Base-by-base conservation (phyloP, 305 asterid species). In the Stenogyne calaminthoides region DNA sequence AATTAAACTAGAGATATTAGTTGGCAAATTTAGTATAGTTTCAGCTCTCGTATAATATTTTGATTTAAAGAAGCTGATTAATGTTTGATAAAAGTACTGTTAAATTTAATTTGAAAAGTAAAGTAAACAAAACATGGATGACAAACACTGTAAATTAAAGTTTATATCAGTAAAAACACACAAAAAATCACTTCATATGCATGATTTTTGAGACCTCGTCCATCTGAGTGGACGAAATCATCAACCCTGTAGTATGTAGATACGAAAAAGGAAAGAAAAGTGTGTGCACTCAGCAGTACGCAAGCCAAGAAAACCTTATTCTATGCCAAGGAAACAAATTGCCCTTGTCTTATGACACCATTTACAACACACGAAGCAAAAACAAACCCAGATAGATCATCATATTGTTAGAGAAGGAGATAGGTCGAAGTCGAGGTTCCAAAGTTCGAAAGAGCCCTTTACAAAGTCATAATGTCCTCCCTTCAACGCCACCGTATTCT, bases 391-490 rank as follows among this genome's bases (percentile, higher is more conserved):
- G n/a, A n/a, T n/a, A n/a, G 29, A 25, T 25, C 25, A 22, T 25
- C 29, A 25, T 25, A 25, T 25, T 1, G 29, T 25, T 25, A 25
- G 14, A 39, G 87, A 63, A 27, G 93, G 87, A 7, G 86, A 68
- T 69, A 88, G 81, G 74, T 64, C 78, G 52, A 84, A 86, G 71
- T 90, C 90, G 39, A 91, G 86, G 84, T 78, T 80, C 98, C 98
- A 93, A 9, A 81, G 89, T 81, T 93, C 96, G 59, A 93, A 93
- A 2, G 85, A 63, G 8, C 95, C 93, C 10, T 85, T 82, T 7
- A 91, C 98, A 46, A 93, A 93, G 76, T 93, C 97, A 44, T 93
- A 93, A 82, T 93, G 95, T 67, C 88, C 98, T 10, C 98, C 98
- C 71, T 77, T 86, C 64, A 93, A 15, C 0, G 83, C 77, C 14